Evolutionary conservation across 108 stramenopile genomes (phyloP), one percentile per base, ranked within the genome.

Genomic region (Pseudonitzschia multistriata): DNA sequence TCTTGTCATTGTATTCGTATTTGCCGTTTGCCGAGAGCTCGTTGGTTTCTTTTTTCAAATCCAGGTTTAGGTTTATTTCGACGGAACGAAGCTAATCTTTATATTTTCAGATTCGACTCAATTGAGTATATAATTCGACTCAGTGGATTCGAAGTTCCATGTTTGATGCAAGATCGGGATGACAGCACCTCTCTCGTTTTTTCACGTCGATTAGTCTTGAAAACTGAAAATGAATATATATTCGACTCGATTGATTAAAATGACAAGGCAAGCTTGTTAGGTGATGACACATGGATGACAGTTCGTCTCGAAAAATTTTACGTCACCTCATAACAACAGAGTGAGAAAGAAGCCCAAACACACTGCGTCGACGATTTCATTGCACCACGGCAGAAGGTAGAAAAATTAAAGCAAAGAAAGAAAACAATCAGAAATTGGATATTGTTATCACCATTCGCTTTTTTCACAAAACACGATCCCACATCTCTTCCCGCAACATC

Each of bases 391-490:
- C 34, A 39, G 36, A 61, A 22, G 59, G 7, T 6, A 10, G 3
- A 21, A 2, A 3, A 61, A 61, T n/a, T n/a, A 39, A 61, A 33
- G 27, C 30, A 56, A 56, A 33, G 42, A 45, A 45, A 13, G 36
- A 39, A 39, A 33, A 61, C 36, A 61, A 61, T 35, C 36, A 61
- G 36, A 17, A 61, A 27, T 4, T 45, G 42, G 42, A 45, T 17
- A 45, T 13, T 1, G 42, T 17, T 1, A 45, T 17, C 42, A n/a
- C n/a, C 11, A 2, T 45, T 10, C 8, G 3, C 42, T 45, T 17
- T 13, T 17, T 8, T 45, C 42, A 3, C 42, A 45, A 13, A 45
- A 45, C 17, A 13, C 8, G 17, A 45, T 17, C 42, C 8, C 42
- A 45, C 3, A 4, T 17, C 11, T 6, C 42, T 45, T 45, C 17